A percentile compares a stretch with the other conserved stretches of the same genome.
Conservation (phyloP, 1,139 yeast species). For the Sugiyamaella novakii region DNA sequence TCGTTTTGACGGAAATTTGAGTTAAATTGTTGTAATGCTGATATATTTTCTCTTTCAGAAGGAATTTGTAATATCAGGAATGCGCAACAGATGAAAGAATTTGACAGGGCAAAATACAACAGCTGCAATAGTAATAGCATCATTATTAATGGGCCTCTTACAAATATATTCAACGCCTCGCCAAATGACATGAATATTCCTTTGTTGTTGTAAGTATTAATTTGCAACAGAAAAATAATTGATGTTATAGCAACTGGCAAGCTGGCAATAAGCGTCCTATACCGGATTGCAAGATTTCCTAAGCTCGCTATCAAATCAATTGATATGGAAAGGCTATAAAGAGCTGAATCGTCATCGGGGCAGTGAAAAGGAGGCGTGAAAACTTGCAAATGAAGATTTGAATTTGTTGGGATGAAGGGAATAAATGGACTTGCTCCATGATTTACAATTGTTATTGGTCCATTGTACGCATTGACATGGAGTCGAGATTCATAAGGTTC, state of each 20-base stretch:
- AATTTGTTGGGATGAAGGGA: constrained; percentile 50
- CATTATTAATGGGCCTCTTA: constrained; percentile 22
- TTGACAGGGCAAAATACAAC: constrained; percentile 30
- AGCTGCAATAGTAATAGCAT: constrained; percentile 23
- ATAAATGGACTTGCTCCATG: constrained; percentile 80
- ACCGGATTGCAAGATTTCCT: constrained; percentile 42
- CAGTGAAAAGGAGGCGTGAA: constrained; percentile 33
- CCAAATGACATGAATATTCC: constrained; percentile 54
- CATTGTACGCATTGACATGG: constrained; percentile 55
- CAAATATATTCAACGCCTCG: constrained; percentile 48
- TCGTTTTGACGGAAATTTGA: constrained; percentile 39
- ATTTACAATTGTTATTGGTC: constrained; percentile 46
- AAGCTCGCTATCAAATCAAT: constrained; percentile 42
- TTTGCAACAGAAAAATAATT: constrained; percentile 33
- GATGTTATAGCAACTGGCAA: constrained; percentile 39
- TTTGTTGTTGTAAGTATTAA: constrained; percentile 27
- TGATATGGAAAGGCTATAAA: constrained; percentile 29
- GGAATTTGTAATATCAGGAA: constrained; percentile 33
- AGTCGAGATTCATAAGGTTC: constrained; percentile 75
- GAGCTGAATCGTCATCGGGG: constrained; percentile 27
- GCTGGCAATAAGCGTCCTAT: constrained; percentile 40
- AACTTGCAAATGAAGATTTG: constrained; percentile 41
- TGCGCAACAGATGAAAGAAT: constrained; percentile 25
- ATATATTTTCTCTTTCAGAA: constrained; percentile 27
- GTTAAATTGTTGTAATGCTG: constrained; percentile 27